Base-by-base conservation (phyloP, 352 stramenopile genomes). In the Phytophthora cajani region DNA sequence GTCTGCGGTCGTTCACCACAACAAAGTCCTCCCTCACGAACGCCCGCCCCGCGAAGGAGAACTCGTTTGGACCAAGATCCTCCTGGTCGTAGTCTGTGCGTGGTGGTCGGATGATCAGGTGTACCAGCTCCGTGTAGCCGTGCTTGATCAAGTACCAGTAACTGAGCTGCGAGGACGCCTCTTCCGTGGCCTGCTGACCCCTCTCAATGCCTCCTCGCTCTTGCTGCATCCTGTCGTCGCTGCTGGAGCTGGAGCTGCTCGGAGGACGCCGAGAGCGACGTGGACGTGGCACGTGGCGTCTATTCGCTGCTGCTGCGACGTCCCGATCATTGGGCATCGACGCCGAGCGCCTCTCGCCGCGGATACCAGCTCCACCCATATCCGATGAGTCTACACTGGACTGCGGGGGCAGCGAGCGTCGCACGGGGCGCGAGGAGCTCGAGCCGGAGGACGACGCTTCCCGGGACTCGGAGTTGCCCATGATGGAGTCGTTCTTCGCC, bases 51-150 rank as follows among this genome's bases (percentile, higher is more conserved):
- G 82, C 93, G 73, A 99, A 99, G 1, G 71, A 71, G 78, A 99
- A 99, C 21, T 80, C 74, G 11, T 77, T 62, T 4, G 97, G 97
- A 33, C 97, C 97, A 11, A 99, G 78, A 49, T 98, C 84, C 58
- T 96, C 87, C 19, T 91, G 54, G 1, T 91, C 84, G 74, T 99
- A 99, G 58, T 89, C 59, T 4, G 94, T 97, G 46, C 97, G 85
- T 23, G 97, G 97, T 32, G 97, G 97, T 3, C 97, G 93, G 63
- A 99, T 99, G 71, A 99, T 99, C 33, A 98, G 90, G 74, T 99
- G 97, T 42, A 99, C 97, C 32, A 99, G 78, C 72, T 99, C 92
- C 62, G 97, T 92, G 83, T 99, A 99, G 11, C 88, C 89, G 53
- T 95, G 83, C 36, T 93, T 93, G 68, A 94, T 72, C 56, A 95